Percentiles rank a stretch among this genome's conserved stretches.
Conservation (phyloP, 345 rosid species). For the Lagerstroemia speciosa region DNA sequence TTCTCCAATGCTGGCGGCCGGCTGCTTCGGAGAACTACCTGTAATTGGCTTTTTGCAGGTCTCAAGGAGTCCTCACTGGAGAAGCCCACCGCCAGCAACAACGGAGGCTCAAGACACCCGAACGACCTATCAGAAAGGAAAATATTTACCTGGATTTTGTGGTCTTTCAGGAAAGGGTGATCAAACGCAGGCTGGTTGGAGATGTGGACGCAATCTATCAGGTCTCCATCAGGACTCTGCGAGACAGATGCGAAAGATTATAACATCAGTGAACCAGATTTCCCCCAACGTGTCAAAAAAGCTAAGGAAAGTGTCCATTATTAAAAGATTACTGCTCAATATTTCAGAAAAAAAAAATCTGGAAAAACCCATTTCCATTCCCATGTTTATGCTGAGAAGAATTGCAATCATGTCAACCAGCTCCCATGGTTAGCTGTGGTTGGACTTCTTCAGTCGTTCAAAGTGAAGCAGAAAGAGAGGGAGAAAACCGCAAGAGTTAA, state of each 20-base stretch:
- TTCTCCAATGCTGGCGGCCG: no score
- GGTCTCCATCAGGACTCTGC: slow-evolving; percentile 78
- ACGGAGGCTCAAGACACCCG: no score
- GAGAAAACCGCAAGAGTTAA: neutral
- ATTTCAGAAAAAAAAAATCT: no score
- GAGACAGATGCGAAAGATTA: slow-evolving; percentile 10
- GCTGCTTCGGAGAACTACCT: no score
- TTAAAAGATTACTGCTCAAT: neutral
- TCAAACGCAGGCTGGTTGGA: slow-evolving; percentile 93
- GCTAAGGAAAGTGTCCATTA: neutral
- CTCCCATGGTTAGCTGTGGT: neutral
- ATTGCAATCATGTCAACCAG: neutral
- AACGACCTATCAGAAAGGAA: no score
- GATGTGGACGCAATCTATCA: slow-evolving; percentile 78
- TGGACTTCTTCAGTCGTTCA: no score
- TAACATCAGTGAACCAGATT: neutral
- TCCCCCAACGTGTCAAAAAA: neutral
- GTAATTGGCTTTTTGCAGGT: no score
- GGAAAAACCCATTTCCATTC: neutral
- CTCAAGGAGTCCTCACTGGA: no score
- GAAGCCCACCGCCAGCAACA: no score
- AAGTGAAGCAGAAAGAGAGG: neutral
- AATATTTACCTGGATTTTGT: slow-evolving; percentile 74
- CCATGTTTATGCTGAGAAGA: neutral
- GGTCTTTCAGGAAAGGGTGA: slow-evolving; percentile 92